Base-by-base conservation (phyloP, 768 basidiomycete genomes). In the Termitomyces sp. region DNA sequence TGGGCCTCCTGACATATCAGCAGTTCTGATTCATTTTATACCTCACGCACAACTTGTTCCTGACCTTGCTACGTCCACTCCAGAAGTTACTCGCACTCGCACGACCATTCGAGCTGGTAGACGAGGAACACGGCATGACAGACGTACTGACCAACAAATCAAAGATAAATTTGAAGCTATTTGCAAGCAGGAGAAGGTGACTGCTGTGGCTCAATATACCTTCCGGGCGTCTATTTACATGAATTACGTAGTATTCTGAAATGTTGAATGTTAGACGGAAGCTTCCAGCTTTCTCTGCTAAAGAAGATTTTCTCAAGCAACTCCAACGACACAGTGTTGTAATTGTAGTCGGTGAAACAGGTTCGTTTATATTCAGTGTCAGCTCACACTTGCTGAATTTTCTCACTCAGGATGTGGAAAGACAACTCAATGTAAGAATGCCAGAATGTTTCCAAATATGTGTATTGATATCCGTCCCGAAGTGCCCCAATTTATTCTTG, bases 331-430 rank as follows among this genome's bases (percentile, higher is more conserved):
- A 83, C 62, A 76, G 86, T 48, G 90, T 88, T 3, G 80, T 94
- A 1, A 81, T 98, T 0, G 87, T 97, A 0, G 89, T 95, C 5
- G 95, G 95, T 44, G 94, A 96, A 71, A 94, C 92, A 51, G 91
- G 90, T 89, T 24, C 3, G 43, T 55, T 36, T 36, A 6, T 56
- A 31, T 18, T 18, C 36, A 61, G 10, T 32, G 12, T 1, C 16
- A 50, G 18, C 22, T 2, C 32, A 3, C 39, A 46, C 3, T 31
- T 56, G 9, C 41, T 27, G 39, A 50, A 43, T 52, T 29, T 34
- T 22, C 39, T 59, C 65, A 81, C 39, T 59, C 65, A 81, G 90
- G 94, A 49, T 92, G 88, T 51, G 94, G 94, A 27, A 98, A 98
- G 71, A 94, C 92, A 2, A 94, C 92, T 0, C 92, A 94, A 65